Conservation (phyloP, 2,329 filamentous ascomycete genomes). For the Teratosphaeriaceae sp. region DNA sequence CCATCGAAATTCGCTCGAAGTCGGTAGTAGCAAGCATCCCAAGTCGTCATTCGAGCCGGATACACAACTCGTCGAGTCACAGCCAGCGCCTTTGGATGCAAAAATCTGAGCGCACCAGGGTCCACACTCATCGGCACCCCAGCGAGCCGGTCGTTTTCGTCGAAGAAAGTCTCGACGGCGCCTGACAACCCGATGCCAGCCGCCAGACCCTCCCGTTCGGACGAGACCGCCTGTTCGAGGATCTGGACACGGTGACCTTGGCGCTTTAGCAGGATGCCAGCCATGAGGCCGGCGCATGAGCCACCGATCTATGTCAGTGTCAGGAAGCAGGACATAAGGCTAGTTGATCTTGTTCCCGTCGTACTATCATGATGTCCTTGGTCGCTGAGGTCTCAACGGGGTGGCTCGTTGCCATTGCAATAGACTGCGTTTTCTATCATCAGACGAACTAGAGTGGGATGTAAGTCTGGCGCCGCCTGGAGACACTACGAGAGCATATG, state of each 20-base stretch:
- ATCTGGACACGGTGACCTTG: conserved; percentile 39
- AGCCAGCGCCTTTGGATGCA: conserved; percentile 10
- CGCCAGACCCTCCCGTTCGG: conserved; percentile 15
- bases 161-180: conserved; percentile 14
- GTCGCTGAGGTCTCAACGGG: too few relatives aligned
- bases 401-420: too few relatives aligned
- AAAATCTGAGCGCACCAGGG: conserved; percentile 9
- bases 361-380: too few relatives aligned
- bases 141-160: conserved; percentile 15
- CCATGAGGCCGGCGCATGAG: conserved; percentile 36
- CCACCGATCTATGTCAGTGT: conserved; percentile 31
- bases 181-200: conserved; percentile 15
- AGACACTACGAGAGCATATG: too few relatives aligned
- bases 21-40: conserved; percentile 16
- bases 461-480: too few relatives aligned
- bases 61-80: conserved; percentile 6
- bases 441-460: too few relatives aligned
- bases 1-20: conserved; percentile 17
- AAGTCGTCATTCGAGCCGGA: conserved; percentile 10
- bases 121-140: conserved; percentile 7
- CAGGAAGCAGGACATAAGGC: too few relatives aligned
- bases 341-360: too few relatives aligned
- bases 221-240: conserved; percentile 15
- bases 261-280: conserved; percentile 35
- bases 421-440: too few relatives aligned